A percentile compares a stretch with the other conserved stretches of the same genome.
Evolutionary conservation across 345 rosid genomes (phyloP).

Genomic region (Eucalyptus curtisii): DNA sequence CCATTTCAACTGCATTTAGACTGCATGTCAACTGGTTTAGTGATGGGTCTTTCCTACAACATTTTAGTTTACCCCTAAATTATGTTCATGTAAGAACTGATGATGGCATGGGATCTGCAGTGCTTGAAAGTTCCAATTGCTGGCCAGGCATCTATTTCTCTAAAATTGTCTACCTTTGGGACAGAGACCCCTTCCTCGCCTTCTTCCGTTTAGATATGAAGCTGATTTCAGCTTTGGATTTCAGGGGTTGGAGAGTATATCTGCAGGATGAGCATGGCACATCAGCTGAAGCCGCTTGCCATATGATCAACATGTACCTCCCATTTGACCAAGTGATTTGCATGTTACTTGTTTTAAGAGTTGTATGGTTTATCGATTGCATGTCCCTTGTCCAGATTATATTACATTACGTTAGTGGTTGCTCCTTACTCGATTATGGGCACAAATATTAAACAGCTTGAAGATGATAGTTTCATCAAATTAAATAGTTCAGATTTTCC

Average conservation of each 20-base stretch:
- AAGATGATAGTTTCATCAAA: neutral
- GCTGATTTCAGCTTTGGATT: neutral
- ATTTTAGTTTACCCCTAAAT: neutral
- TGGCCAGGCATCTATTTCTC: neutral
- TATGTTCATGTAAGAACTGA: neutral
- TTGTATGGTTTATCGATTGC: neutral
- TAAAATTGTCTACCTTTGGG: neutral
- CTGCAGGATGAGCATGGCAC: constrained; percentile 86
- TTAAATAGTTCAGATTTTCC: neutral
- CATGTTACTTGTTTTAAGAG: neutral
- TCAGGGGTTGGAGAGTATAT: constrained; percentile 87
- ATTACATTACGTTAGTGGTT: neutral
- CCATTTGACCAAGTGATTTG: neutral
- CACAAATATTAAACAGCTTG: neutral
- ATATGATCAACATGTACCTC: constrained; percentile 65
- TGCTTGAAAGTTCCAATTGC: neutral
- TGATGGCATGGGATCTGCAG: neutral
- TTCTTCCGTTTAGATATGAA: neutral
- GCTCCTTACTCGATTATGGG: neutral
- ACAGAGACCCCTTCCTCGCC: neutral
- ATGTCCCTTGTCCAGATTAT: neutral
- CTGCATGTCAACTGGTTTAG: neutral
- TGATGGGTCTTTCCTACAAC: neutral
- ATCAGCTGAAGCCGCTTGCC: constrained; percentile 44
- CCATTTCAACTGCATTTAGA: neutral